Percentiles rank a stretch among this genome's conserved stretches.
Evolutionary conservation across 129 eudicot genomes (phyloP).

Genomic region (Smallanthus sonchifolius): DNA sequence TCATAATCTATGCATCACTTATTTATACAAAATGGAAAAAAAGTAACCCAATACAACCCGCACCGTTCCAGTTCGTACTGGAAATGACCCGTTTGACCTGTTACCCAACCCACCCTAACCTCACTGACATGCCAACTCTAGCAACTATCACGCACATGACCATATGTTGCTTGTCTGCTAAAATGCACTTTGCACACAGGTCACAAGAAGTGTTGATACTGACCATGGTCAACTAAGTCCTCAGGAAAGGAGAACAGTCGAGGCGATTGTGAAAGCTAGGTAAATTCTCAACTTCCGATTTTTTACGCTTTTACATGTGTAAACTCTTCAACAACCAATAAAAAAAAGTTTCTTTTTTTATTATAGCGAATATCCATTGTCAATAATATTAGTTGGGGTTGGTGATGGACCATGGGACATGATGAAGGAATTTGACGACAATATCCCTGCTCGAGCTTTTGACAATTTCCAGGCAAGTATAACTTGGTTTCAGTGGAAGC

Average conservation of each 20-base stretch:
- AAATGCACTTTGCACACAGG: constrained; percentile 35
- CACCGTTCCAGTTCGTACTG: too few relatives aligned
- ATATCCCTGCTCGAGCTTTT: constrained; percentile 90
- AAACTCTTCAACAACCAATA: neutral
- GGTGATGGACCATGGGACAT: constrained; percentile 99
- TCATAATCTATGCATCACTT: too few relatives aligned
- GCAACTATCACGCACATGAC: neutral
- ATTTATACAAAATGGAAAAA: neutral
- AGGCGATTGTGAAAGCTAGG: constrained; percentile 97
- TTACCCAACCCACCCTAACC: neutral
- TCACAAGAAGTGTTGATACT: constrained; percentile 94
- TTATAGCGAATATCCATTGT: constrained; percentile 76
- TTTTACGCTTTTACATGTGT: neutral
- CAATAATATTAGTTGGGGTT: constrained; percentile 88
- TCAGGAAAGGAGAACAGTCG: constrained; percentile 81
- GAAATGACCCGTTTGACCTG: neutral
- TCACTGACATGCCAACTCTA: neutral
- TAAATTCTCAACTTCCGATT: constrained; percentile 15
- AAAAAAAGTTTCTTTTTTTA: neutral
- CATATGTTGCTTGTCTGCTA: neutral
- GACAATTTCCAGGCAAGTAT: constrained; percentile 88
- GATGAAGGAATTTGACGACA: constrained; percentile 96
- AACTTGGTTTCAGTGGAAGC: neutral
- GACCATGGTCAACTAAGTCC: constrained; percentile 71
- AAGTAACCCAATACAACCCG: neutral